phyloP scores from a whole-genome alignment of 1,284 basidiomycete species.

The Leccinum pachyderme region DNA sequence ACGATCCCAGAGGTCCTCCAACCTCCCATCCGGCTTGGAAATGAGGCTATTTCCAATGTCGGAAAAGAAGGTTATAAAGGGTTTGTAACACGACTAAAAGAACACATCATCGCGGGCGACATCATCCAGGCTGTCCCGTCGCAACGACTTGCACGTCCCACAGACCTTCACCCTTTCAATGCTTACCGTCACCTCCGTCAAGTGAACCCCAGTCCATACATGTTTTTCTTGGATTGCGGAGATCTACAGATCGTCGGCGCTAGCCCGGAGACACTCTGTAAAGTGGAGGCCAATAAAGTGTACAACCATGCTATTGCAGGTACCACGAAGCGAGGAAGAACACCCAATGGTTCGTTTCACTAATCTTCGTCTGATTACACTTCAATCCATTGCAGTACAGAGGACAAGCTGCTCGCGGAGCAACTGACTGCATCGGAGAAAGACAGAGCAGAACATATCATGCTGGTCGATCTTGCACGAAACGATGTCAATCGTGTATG shows the following conservation, averaged over 20 bases:
- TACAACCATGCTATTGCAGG: constrained; percentile 99
- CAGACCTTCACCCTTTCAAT: constrained; percentile 94
- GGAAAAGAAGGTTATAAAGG: constrained; percentile 91
- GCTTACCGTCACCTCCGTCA: constrained; percentile 91
- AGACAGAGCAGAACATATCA: constrained; percentile 97
- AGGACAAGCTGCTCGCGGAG: constrained; percentile 81
- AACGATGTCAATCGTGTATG: constrained; percentile 99
- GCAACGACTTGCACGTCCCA: constrained; percentile 84
- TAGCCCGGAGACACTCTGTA: constrained; percentile 96
- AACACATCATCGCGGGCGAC: constrained; percentile 94
- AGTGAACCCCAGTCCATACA: constrained; percentile 97
- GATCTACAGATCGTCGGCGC: constrained; percentile 94
- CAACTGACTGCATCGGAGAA: constrained; percentile 85
- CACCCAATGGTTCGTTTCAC: constrained; percentile 66
- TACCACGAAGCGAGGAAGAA: constrained; percentile 87
- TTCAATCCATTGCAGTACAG: constrained; percentile 41
- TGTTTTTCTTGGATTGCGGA: constrained; percentile 97
- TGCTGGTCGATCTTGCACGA: constrained; percentile 98
- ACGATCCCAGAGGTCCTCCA: constrained; percentile 68
- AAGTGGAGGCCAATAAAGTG: constrained; percentile 90
- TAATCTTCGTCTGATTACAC: constrained; percentile 1
- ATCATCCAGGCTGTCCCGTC: constrained; percentile 99
- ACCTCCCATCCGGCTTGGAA: constrained; percentile 67
- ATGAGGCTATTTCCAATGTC: constrained; percentile 83
- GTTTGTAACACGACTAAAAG: constrained; percentile 91